Base-by-base conservation (phyloP, 2,329 filamentous ascomycete genomes). In the Pyrenophora graminea region DNA sequence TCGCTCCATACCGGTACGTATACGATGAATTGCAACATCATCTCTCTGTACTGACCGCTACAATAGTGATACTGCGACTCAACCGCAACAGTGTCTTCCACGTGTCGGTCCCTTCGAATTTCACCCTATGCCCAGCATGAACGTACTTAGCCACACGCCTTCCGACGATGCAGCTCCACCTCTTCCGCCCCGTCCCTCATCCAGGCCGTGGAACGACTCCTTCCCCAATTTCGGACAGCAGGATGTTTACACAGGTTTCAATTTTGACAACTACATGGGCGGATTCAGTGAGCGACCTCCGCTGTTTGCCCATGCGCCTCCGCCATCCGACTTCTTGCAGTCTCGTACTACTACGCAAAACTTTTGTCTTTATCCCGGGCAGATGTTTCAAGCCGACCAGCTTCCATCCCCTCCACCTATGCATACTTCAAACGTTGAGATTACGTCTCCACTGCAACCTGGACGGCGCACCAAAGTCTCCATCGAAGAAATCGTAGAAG, bases 401-500 rank as follows among this genome's bases (percentile, higher is more conserved):
- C 55, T 64, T 2, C 62, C 62, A 36, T 63, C 64, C 12, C 59
- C 64, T 27, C 61, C 63, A 32, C 48, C 51, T 10, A 55, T 59
- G 27, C 44, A 49, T 1, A 39, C 45, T 7, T 45, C 48, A 13
- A 56, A 66, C 18, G 39, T 37, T 1, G 41, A 36, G 13, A 39
- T 32, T 6, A 48, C 53, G 10, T 44, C 58, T 3, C 45, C 56
- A 1, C 42, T 56, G 18, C 66, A 58, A 13, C 60, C 61, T 30
- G 50, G 46, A 10, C 61, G 58, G 10, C 56, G 62, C n/a, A 66
- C 65, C 3, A 63, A 62, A 45, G 58, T 72, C 7, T 66, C 69
- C 3, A 71, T 71, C 34, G 55, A 61, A 1, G 67, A 71, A 41
- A 70, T 70, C 34, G 65, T 70, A 4, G 69, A 71, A 18, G 58